Base-by-base conservation (phyloP, 495 filamentous ascomycete species). In the Parmelia sp. region DNA sequence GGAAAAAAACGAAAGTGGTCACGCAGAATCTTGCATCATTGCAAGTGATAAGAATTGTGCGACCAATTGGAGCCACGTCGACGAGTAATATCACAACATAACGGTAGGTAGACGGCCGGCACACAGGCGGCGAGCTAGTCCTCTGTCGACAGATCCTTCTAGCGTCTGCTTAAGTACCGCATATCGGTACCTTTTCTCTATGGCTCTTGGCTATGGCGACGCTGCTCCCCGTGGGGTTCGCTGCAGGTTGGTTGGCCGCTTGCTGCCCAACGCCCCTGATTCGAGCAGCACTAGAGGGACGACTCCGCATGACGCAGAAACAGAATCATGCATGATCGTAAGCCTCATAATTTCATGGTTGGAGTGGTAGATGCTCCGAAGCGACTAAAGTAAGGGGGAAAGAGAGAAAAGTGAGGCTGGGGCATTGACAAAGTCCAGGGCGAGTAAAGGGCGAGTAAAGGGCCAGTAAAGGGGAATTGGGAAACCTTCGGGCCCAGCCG, bases 21-120 rank as follows among this genome's bases (percentile, higher is more conserved):
- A 64, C 17, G 39, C 23, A 25, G 10, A 64, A 23, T 33, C 31
- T 59, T 49, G 62, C 62, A 53, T 59, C 56, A 59, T 40, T 14
- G 21, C 39, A 37, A 29, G 31, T 56, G 59, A 62, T 65, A 65
- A 65, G 63, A 47, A 35, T 56, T 33, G 29, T 39, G 33, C 9
- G 40, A 33, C 37, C 58, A 62, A 68, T 57, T 68, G 66, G 66
- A 65, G 66, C 66, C 66, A 68, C 66, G 66, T 68, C 66, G 53
- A 65, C 58, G 45, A 58, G 58, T 59, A 62, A 36, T 49, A 51
- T 37, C n/a, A 33, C 33, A 35, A 44, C 36, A 57, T 37, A 40
- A 31, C 29, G 62, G 40, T 27, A 55, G 4, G 53, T 53, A 29
- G 21, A 53, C 31, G 25, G 63, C 51, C 58, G 62, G 33, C 42